Evolutionary conservation across 306 rosid species (phyloP), one percentile per base, ranked within the genome.

Genomic region (Acacia melanoxylon): DNA sequence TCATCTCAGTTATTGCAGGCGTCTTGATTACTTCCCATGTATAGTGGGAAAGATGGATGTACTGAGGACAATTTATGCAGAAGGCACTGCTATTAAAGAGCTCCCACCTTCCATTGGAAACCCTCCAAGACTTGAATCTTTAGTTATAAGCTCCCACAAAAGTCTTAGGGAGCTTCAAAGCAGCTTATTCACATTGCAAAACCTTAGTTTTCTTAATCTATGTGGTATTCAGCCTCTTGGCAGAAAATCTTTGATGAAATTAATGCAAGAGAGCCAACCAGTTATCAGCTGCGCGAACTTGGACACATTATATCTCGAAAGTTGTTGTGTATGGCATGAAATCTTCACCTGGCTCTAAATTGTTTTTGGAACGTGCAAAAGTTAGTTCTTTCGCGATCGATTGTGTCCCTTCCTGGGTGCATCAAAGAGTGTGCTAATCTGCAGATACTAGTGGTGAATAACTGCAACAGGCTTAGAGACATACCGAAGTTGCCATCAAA

Each of bases 91-190:
- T 0, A 70, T 85, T 41, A 2, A 72, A 41, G 12, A 61, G 52
- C 24, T 84, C 4, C 86, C 83, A 1, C 6, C 45, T 29, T 83
- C 77, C 29, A 6, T 83, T 44, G 13, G 35, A 67, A 74, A 74
- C 22, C 72, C 74, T 24, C 11, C 4, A 4, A 46, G 86, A 1
- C 80, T 73, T 72, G 33, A 25, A 20, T 20, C 2, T 4, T 8
- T 83, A 0, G 44, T n/a, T 0, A 29, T 78, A 3, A 0, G 42
- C 0, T 0, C 0, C n/a, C 10, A 71, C 44, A 15, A 0, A 6
- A n/a, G 74, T 16, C 75, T 83, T n/a, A 10, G n/a, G 74, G 14
- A 52, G 17, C 42, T 78, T 62, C 86, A 80, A n/a, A 56, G 1
- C 1, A 20, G 62, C 62, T 56, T 56, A 56, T 56, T 56, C 13